A percentile compares a stretch with the other conserved stretches of the same genome.
phyloP scores from a whole-genome alignment of 2,329 filamentous ascomycete genomes.

The Westerdykella aurantiaca region DNA sequence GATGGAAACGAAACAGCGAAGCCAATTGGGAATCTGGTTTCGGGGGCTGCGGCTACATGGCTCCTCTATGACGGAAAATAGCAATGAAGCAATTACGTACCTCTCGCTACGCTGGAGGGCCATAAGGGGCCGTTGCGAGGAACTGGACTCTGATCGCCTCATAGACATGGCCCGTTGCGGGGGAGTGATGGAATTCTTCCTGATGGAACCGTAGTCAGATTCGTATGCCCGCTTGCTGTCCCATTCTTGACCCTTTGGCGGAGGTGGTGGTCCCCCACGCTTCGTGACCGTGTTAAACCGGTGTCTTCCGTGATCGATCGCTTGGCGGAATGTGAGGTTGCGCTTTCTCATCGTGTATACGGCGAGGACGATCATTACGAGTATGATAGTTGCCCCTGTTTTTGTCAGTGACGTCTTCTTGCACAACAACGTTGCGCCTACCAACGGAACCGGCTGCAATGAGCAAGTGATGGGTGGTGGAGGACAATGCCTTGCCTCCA shows the following conservation, averaged over 20 bases:
- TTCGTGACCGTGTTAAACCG: conserved; percentile 11
- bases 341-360: conserved; percentile 36
- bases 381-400: conserved; percentile 35
- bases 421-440: conserved; percentile 6
- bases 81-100: conserved; percentile 9
- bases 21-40: not conserved
- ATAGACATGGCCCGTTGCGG: conserved; percentile 18
- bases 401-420: conserved; percentile 8
- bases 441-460: conserved; percentile 40
- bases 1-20: conserved; percentile 7
- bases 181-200: conserved; percentile 19
- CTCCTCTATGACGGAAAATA: not conserved
- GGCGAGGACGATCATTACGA: conserved; percentile 33
- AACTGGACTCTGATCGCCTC: conserved; percentile 23
- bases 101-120: conserved; percentile 25
- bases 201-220: conserved; percentile 20
- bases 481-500: conserved; percentile 11
- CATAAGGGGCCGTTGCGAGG: conserved; percentile 26
- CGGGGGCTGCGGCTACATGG: not conserved
- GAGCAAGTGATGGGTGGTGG: conserved; percentile 36
- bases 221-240: conserved; percentile 22
- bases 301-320: conserved; percentile 20
- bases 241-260: conserved; percentile 13
- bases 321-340: conserved; percentile 28
- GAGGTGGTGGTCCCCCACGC: conserved; percentile 18